These are phyloP conservation scores for Penicillium simplicissimum DNA, from an alignment of 495 filamentous ascomycete species.

Conservation along the genomic window DNA sequence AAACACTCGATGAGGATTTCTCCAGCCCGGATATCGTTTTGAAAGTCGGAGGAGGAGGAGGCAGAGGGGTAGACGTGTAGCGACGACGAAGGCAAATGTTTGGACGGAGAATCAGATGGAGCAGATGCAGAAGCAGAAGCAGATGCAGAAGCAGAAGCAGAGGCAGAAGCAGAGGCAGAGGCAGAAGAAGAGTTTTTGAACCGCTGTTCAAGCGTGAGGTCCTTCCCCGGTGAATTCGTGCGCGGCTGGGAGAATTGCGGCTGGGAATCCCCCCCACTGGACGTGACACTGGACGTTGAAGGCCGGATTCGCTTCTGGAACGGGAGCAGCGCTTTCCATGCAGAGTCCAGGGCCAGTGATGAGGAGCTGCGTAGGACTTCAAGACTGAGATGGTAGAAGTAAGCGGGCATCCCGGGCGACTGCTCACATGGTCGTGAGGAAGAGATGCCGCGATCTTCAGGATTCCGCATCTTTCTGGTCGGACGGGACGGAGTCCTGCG, in stretches of 20 bases:
- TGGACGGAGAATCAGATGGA: not conserved
- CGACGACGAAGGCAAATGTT: conserved; percentile 8
- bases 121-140: not conserved
- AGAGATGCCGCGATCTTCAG: not conserved
- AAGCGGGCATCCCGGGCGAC: conserved; percentile 68
- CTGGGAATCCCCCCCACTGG: not conserved
- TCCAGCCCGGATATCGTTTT: conserved; percentile 64
- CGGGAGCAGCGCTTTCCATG: conserved; percentile 44
- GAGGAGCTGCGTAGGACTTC: conserved; percentile 65
- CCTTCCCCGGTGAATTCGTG: not conserved
- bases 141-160: no score
- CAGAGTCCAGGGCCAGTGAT: conserved; percentile 35
- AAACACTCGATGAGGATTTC: conserved; percentile 65
- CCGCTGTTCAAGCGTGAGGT: conserved; percentile 7
- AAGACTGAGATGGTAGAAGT: conserved; percentile 88
- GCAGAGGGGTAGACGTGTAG: conserved; percentile 15
- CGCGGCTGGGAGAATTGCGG: not conserved
- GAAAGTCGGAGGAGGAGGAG: conserved; percentile 13
- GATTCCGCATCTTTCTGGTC: not conserved
- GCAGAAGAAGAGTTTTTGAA: not conserved
- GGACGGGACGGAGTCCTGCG: not conserved
- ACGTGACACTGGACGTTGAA: conserved; percentile 16
- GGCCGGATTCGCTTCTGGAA: conserved; percentile 36
- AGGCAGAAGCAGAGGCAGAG: no score
- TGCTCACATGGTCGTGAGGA: conserved; percentile 28